Base-by-base conservation (phyloP, 1,139 yeast species). In the Casaregolazyma suthepensis region DNA sequence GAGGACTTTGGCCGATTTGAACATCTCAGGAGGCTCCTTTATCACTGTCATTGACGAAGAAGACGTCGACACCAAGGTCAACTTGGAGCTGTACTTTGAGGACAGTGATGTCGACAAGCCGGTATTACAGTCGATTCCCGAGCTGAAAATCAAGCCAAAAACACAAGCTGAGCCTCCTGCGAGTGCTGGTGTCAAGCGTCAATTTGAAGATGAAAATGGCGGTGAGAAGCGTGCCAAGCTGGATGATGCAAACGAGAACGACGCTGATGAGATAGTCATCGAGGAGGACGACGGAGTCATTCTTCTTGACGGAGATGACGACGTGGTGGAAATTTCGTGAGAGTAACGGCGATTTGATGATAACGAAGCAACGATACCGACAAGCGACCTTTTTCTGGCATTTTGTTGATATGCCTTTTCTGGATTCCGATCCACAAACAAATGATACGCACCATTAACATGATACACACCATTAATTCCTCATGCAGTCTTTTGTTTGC, bases 41-140 rank as follows among this genome's bases (percentile, higher is more conserved):
- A 51, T 93, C 13, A 77, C 87, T 1, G 76, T 93, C 13, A 82
- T 85, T 55, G 99, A 93, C 68, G 96, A 89, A 50, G 81, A 79
- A 38, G 94, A 85, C 55, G 77, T 74, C 46, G 73, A 80, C 15
- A 59, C 64, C 10, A 63, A 66, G 49, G 87, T 85, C 59, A 80
- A 86, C 54, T 69, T 90, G 40, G 97, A 91, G 64, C 68, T 91
- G 37, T 83, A 87, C 48, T 72, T 77, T 23, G 59, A 58, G 42
- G 54, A 50, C 6, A 52, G 54, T 9, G 43, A 29, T 17, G 59
- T 54, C 18, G 45, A 45, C 4, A 56, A 52, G 17, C 56, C 53
- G 42, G 55, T 55, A 18, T 49, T 61, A 31, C 40, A 35, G 17
- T 35, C 40, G 15, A 35, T 17, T 6, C 17, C 17, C 5, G 40